Conservation (phyloP, 306 rosid species). For the Carpinus viminea region DNA sequence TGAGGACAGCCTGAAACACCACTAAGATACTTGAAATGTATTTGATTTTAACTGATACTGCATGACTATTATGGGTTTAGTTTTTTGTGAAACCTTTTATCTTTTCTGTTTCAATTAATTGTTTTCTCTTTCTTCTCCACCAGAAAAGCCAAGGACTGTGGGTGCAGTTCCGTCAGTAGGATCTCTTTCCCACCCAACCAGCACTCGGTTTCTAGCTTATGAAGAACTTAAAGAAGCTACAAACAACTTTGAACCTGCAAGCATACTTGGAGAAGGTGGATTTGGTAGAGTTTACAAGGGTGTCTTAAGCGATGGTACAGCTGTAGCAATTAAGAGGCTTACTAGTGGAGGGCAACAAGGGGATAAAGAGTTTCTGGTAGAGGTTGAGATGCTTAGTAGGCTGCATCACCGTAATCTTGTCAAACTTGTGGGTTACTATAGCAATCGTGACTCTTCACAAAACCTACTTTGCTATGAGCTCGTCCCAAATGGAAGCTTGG, state of each 20-base stretch:
- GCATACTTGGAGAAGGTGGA: slow-evolving; percentile 94
- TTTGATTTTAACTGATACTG: slow-evolving; percentile 1
- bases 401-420: slow-evolving; percentile 97
- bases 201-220: slow-evolving; percentile 84
- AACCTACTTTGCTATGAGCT: slow-evolving; percentile 96
- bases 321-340: slow-evolving; percentile 95
- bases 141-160: slow-evolving; percentile 67
- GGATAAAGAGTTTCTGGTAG: slow-evolving; percentile 87
- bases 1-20: slow-evolving; percentile 13
- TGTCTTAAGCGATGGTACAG: slow-evolving; percentile 85
- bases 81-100: slow-evolving; percentile 2
- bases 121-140: slow-evolving; percentile 11
- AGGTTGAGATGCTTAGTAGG: slow-evolving; percentile 98
- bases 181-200: slow-evolving; percentile 83
- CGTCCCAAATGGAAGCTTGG: slow-evolving; percentile 97
- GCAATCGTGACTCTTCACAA: slow-evolving; percentile 83
- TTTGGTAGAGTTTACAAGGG: slow-evolving; percentile 95
- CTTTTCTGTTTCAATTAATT: slow-evolving; percentile 12
- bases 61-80: neutral
- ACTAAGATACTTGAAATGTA: neutral
- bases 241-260: slow-evolving; percentile 79
- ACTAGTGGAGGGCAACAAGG: slow-evolving; percentile 96
- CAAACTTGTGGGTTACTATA: slow-evolving; percentile 87
- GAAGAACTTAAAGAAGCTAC: slow-evolving; percentile 98
- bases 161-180: slow-evolving; percentile 50